These are phyloP conservation scores for Cryphonectria naterciae DNA, from an alignment of 2,329 filamentous ascomycete genomes.

Conservation along the genomic window DNA sequence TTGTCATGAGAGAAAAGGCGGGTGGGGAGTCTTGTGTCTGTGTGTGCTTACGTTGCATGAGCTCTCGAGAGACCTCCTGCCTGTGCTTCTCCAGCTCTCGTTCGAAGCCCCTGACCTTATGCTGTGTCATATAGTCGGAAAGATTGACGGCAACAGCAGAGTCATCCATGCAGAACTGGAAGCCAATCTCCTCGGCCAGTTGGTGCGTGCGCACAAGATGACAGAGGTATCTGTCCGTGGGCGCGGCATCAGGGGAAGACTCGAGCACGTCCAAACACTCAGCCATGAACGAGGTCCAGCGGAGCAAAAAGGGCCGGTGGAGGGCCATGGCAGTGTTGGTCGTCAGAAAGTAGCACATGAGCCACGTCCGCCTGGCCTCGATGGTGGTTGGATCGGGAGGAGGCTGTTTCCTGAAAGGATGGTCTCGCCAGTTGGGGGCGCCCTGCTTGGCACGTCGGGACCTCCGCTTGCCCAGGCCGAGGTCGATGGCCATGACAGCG, in stretches of 20 bases:
- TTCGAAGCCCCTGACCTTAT: slow-evolving; percentile 67
- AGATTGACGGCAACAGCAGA: slow-evolving; percentile 58
- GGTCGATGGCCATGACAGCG: slow-evolving; percentile 80
- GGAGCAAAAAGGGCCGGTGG: slow-evolving; percentile 62
- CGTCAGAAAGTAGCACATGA: slow-evolving; percentile 63
- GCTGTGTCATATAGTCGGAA: slow-evolving; percentile 65
- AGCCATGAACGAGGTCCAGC: slow-evolving; percentile 63
- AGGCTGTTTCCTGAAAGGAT: slow-evolving; percentile 46
- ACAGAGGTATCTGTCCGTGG: slow-evolving; percentile 61
- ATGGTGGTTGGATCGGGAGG: slow-evolving; percentile 57
- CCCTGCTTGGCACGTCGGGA: slow-evolving; percentile 40
- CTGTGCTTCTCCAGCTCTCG: slow-evolving; percentile 65
- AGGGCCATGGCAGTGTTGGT: slow-evolving; percentile 65
- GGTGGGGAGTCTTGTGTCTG: slow-evolving; percentile 39
- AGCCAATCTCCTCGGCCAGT: slow-evolving; percentile 69
- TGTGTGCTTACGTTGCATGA: slow-evolving; percentile 53
- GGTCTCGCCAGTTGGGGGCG: slow-evolving; percentile 47
- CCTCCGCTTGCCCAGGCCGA: slow-evolving; percentile 66
- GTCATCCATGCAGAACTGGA: slow-evolving; percentile 71
- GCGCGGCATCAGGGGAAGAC: slow-evolving; percentile 57
- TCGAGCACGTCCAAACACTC: slow-evolving; percentile 62
- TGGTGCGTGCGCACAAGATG: slow-evolving; percentile 63
- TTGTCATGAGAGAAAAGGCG: background rate
- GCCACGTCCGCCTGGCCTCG: slow-evolving; percentile 61
- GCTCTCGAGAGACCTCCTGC: slow-evolving; percentile 54